Base-by-base conservation (phyloP, 352 stramenopile genomes). In the Globisporangium megalacanthum region DNA sequence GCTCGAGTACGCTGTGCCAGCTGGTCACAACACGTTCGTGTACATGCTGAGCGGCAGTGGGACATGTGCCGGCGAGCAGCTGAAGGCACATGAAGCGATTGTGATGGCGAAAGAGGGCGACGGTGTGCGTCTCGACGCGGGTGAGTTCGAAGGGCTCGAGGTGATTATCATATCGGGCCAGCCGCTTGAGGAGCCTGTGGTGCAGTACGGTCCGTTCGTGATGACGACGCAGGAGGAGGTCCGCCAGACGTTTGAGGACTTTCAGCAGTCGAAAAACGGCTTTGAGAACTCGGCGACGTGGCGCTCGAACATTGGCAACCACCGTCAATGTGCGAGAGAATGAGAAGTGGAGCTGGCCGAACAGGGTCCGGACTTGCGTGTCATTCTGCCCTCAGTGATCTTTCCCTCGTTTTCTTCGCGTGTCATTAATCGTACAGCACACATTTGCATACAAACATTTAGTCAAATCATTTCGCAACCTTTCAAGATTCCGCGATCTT, bases 161-260 rank as follows among this genome's bases (percentile, higher is more conserved):
- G 66, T 82, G 33, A 78, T 88, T 44, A 62, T 86, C 20, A 72
- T 86, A 25, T 74, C 50, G 0, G 75, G 79, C 4, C 15, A 87
- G 58, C 77, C 75, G 14, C 49, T 90, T 10, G 64, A 84, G 13
- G 80, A 90, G 52, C 76, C 73, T 0, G 69, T 88, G 3, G 70
- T 83, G 47, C 79, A 86, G 60, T 73, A 86, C 56, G 79, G 78
- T 17, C 79, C 79, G 5, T 93, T 92, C 62, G 79, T 92, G 63
- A 92, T 92, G 82, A 87, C 67, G 17, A 80, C 65, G 0, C 44
- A 60, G 4, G 53, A 73, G 1, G 73, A 88, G 61, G 83, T 90
- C 45, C 74, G 61, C 9, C 47, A 86, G 42, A 81, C 77, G 52
- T 66, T 77, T 20, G 55, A 59, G 15, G 77, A 88, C 51, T 79